A percentile compares a stretch with the other conserved stretches of the same genome.
These are phyloP conservation scores for Trametes cubensis DNA, from an alignment of 768 basidiomycete species.

Conservation along the genomic window DNA sequence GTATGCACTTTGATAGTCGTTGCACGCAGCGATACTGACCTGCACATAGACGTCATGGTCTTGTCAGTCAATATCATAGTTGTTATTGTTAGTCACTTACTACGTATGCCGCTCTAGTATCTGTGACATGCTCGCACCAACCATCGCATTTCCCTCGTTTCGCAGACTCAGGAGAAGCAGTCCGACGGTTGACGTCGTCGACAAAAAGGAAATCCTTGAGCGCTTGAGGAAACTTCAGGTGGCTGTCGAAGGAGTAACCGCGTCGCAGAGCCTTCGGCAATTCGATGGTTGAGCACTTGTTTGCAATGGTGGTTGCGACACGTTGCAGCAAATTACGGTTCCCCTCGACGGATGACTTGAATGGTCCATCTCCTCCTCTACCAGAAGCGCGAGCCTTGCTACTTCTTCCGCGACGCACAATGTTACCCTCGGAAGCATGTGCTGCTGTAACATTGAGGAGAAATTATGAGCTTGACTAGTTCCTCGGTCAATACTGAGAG, in stretches of 20 bases:
- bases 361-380: too few relatives aligned
- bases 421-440: too few relatives aligned
- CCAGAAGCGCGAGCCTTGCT: too few relatives aligned
- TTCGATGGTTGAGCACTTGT: too few relatives aligned
- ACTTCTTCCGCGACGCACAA: too few relatives aligned
- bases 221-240: not conserved
- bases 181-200: not conserved
- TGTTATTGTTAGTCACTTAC: slow-evolving; percentile 2
- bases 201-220: not conserved
- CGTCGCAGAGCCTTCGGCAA: not conserved
- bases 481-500: too few relatives aligned
- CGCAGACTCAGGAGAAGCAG: not conserved
- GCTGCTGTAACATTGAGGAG: too few relatives aligned
- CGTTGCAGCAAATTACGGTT: too few relatives aligned
- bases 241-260: not conserved
- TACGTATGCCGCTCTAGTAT: not conserved
- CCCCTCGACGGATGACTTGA: too few relatives aligned
- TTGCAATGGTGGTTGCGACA: too few relatives aligned
- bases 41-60: not conserved
- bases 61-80: not conserved
- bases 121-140: slow-evolving; percentile 12
- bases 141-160: slow-evolving; percentile 19
- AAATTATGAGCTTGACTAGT: too few relatives aligned
- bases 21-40: slow-evolving; percentile 24
- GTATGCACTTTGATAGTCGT: slow-evolving; percentile 27